Base-by-base conservation (phyloP, 306 rosid genomes). In the Elaeagnus macrophylla region DNA sequence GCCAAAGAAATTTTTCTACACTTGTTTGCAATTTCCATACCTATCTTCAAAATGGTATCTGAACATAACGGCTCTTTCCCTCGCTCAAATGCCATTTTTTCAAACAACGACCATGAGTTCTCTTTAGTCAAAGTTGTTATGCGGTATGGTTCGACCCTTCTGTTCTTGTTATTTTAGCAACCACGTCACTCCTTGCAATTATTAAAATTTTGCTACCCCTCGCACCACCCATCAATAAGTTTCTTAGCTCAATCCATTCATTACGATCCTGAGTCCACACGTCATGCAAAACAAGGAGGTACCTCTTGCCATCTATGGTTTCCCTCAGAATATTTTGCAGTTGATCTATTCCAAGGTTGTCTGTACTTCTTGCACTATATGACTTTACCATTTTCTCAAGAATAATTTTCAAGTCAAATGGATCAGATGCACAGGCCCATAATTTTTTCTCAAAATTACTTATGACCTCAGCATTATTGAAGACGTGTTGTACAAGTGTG, bases 381-480 rank as follows among this genome's bases (percentile, higher is more conserved):
- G 44, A 25, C 8, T 35, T 37, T 8, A 45, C 13, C 1, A 59
- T 59, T 12, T 60, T 39, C 12, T 1, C 7, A 0, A 52, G 7
- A 1, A 67, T 43, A 17, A 16, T 13, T 37, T 44, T 48, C 1
- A 41, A 8, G 19, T 51, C 72, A 37, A 67, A 67, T 5, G 7
- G 11, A 8, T 60, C 25, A 40, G 58, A 68, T 52, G 61, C 43
- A 6, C 68, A 68, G 6, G 54, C 52, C 74, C 74, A 68, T 35
- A 68, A 3, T 9, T 15, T 55, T 15, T 18, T 16, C 12, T 55
- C 42, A 61, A 69, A 69, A 13, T 35, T 9, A 13, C 10, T 9
- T 12, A 17, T 6, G 4, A 60, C 20, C 15, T 0, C 48, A 0
- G 16, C 1, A 40, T 68, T 8, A 10, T 68, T 68, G 6, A 36